phyloP scores from a whole-genome alignment of 441 rosid species.

The Gossypium gossypioides region DNA sequence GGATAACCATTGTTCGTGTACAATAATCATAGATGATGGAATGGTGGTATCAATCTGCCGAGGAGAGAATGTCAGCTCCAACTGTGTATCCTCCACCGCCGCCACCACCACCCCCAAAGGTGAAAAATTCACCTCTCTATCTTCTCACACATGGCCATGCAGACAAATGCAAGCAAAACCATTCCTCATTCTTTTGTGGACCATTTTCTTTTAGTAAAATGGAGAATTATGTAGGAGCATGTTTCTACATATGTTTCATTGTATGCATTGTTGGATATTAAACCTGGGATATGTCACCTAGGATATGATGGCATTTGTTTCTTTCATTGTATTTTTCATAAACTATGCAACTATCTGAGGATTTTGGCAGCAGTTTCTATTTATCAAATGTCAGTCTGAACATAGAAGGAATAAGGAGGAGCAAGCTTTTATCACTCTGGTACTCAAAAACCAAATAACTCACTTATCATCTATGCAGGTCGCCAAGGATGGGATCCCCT shows the following conservation, averaged over 20 bases:
- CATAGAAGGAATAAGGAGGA: background rate
- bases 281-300: background rate
- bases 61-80: slow-evolving; percentile 97
- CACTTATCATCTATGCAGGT: slow-evolving; percentile 33
- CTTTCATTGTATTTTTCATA: background rate
- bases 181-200: background rate
- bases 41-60: slow-evolving; percentile 99
- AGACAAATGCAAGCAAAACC: background rate
- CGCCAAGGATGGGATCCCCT: slow-evolving; percentile 79
- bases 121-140: slow-evolving; percentile 20
- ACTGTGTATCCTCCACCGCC: slow-evolving; percentile 97
- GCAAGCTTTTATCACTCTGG: background rate
- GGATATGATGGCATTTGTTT: background rate
- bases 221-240: background rate
- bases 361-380: background rate
- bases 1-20: slow-evolving; percentile 3
- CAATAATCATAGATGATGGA: slow-evolving; percentile 77
- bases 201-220: background rate
- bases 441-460: background rate
- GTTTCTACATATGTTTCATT: background rate
- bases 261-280: background rate
- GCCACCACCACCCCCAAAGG: slow-evolving; percentile 94
- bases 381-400: background rate
- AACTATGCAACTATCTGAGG: background rate
- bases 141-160: background rate